phyloP scores from a whole-genome alignment of 108 stramenopile species.

The Asterionellopsis glacialis region DNA sequence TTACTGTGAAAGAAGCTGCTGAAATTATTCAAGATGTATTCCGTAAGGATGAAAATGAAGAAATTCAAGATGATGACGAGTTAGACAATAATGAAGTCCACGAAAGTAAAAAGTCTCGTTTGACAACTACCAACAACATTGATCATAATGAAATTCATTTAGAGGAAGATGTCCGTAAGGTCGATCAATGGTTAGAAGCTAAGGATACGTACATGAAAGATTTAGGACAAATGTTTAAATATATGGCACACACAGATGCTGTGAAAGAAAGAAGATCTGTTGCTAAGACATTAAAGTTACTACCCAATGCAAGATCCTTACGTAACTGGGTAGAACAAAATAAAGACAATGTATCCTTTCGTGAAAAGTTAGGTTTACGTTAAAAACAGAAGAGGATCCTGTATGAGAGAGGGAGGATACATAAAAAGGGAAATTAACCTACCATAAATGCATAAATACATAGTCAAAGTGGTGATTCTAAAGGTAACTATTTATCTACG shows the following conservation, averaged over 20 bases:
- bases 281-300: conserved; percentile 48
- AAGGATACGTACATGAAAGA: conserved; percentile 51
- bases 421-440: no score
- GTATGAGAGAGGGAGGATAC: no score
- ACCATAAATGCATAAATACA: no score
- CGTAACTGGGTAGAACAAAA: conserved; percentile 48
- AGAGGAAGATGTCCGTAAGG: conserved; percentile 8
- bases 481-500: no score
- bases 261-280: conserved; percentile 34
- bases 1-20: conserved; percentile 26
- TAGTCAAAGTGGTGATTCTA: no score
- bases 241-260: conserved; percentile 27
- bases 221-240: conserved; percentile 49
- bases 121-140: conserved; percentile 6
- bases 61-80: conserved; percentile 16
- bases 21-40: conserved; percentile 28
- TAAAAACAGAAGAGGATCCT: no score
- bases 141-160: no score
- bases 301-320: conserved; percentile 38
- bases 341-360: conserved; percentile 38
- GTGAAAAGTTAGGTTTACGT: conserved; percentile 53
- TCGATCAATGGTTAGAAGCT: conserved; percentile 19
- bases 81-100: no score
- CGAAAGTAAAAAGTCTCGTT: no score
- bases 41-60: no score